Evolutionary conservation across 1,284 basidiomycete species (phyloP), one percentile per base, ranked within the genome.

Genomic region (Melampsora larici-populina): DNA sequence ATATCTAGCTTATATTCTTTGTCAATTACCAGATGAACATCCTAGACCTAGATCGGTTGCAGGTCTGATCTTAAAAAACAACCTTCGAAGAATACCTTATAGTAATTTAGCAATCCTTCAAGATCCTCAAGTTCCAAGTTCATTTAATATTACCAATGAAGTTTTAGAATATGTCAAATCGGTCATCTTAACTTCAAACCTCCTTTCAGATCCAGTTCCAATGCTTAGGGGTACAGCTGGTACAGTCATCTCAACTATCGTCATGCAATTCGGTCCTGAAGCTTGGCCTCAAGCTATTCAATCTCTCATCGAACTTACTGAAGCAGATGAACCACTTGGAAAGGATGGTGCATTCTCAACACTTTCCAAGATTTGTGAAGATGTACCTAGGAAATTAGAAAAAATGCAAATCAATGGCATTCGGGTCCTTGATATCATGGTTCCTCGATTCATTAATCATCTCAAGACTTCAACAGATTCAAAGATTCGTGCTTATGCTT

Each of bases 21-120:
- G 92, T 69, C 88, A 88, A 65, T 85, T 93, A 87, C 87, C 90
- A 1, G 87, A 89, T 79, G 94, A 98, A 85, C 91, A 94, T 81
- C 91, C 93, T 81, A 90, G 91, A 63, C 93, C 96, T 83, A 89
- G 96, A 78, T 92, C 93, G 79, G 94, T 98, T 84, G 95, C 97
- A 43, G 97, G 96, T 74, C 92, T 98, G 82, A 88, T 99, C 48
- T 89, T 99, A 85, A 99, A 99, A 89, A 99, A 98, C 86, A 93
- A 96, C 82, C 82, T 87, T 74, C 83, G 82, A 79, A 80, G 82
- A 67, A 68, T 64, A 1, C 70, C 79, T 33, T 75, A 74, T 51
- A 91, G 70, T 87, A 86, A 74, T 64, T 5, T 76, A 62, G 65
- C 65, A 33, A 24, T 24, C 13, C 24, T 88, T 33, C 31, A 40